phyloP scores from a whole-genome alignment of 805 yeast species.

The Candida maris region DNA sequence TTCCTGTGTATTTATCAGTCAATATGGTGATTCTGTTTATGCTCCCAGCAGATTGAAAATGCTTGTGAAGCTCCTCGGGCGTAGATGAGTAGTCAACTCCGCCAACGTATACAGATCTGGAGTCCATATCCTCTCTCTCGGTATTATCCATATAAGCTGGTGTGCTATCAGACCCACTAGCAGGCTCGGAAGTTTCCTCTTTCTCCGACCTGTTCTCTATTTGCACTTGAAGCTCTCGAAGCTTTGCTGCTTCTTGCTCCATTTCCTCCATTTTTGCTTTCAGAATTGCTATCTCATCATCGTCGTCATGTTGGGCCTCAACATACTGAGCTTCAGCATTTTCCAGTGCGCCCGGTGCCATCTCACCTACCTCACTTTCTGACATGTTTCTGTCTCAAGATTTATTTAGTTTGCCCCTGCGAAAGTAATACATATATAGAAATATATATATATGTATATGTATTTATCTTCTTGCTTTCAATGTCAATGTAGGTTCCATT shows the following conservation, averaged over 20 bases:
- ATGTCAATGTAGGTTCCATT: neutral
- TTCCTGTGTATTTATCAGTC: conserved; percentile 69
- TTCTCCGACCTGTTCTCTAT: conserved; percentile 6
- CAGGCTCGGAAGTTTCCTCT: neutral
- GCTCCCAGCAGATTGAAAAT: conserved; percentile 65
- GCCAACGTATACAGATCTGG: conserved; percentile 76
- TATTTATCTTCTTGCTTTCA: neutral
- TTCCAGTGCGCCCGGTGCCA: neutral
- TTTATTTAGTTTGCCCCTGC: too few species aligned
- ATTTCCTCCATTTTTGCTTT: conserved; percentile 48
- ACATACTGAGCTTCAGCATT: neutral
- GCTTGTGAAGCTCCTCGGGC: conserved; percentile 75
- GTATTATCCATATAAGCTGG: conserved; percentile 19
- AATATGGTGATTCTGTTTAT: conserved; percentile 79
- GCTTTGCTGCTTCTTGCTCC: conserved; percentile 59
- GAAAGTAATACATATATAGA: too few species aligned
- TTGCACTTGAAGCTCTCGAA: conserved; percentile 54
- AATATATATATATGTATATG: too few species aligned
- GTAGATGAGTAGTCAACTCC: conserved; percentile 78
- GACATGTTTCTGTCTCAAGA: neutral
- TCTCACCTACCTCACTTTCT: neutral
- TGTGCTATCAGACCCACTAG: neutral
- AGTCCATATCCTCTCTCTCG: conserved; percentile 62
- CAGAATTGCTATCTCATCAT: conserved; percentile 33
- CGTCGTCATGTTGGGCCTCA: conserved; percentile 8